These are phyloP conservation scores for Isochrysis galbana DNA, from an alignment of 78 protist genomes.

Conservation along the genomic window DNA sequence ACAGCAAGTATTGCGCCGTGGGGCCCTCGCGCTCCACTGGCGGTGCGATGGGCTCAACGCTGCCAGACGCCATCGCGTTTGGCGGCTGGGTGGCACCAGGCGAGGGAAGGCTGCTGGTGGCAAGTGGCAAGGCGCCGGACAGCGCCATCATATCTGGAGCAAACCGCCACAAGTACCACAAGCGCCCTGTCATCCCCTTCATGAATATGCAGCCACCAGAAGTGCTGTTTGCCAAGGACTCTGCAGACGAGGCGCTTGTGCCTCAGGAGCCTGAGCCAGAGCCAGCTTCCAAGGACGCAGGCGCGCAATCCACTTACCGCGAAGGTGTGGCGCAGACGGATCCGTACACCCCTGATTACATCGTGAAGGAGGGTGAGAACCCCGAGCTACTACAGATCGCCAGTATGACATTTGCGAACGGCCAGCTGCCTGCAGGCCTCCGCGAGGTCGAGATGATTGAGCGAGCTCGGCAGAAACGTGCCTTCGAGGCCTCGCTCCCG, in stretches of 20 bases:
- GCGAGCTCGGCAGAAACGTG: slow-evolving; percentile 57
- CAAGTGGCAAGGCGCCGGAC: background rate
- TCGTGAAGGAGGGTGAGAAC: slow-evolving; percentile 32
- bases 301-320: slow-evolving; percentile 54
- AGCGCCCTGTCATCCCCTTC: slow-evolving; percentile 21
- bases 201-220: slow-evolving; percentile 35
- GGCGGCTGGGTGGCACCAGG: background rate
- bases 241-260: background rate
- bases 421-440: slow-evolving; percentile 68
- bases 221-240: background rate
- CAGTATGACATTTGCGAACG: slow-evolving; percentile 52
- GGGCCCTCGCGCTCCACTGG: too few relatives aligned
- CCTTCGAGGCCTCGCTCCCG: slow-evolving; percentile 72
- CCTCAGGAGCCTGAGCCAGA: background rate
- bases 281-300: background rate
- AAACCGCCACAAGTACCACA: slow-evolving; percentile 38
- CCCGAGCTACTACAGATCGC: slow-evolving; percentile 79
- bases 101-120: background rate
- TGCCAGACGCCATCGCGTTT: background rate
- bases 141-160: background rate
- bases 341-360: slow-evolving; percentile 83
- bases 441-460: slow-evolving; percentile 75
- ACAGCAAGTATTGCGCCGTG: too few relatives aligned
- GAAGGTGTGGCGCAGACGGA: slow-evolving; percentile 83
- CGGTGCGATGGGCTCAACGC: too few relatives aligned